These are phyloP conservation scores for Jacaranda copaia DNA, from an alignment of 257 asterid species.

Conservation along the genomic window DNA sequence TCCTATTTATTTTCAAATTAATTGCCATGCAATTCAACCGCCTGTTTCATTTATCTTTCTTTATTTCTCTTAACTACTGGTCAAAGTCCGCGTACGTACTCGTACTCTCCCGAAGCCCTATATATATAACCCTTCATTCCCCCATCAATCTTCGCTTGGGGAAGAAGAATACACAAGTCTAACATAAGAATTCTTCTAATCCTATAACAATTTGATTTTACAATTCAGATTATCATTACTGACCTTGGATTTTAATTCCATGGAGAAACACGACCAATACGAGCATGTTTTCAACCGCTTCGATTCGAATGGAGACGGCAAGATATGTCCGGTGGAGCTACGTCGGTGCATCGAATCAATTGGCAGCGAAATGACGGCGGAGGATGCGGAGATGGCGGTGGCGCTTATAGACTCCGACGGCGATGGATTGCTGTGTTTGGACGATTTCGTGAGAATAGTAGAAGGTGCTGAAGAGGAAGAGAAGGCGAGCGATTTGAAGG, in stretches of 20 bases:
- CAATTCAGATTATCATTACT: not conserved
- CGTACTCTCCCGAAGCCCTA: not conserved
- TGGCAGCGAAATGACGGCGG: conserved; percentile 47
- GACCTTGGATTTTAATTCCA: not conserved
- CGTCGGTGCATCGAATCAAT: conserved; percentile 40
- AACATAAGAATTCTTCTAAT: no score
- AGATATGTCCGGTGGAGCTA: conserved; percentile 48
- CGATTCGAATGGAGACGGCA: conserved; percentile 56
- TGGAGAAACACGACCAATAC: conserved; percentile 48
- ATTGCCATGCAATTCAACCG: not conserved
- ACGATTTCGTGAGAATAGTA: conserved; percentile 56
- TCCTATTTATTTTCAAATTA: not conserved
- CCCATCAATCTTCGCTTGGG: not conserved
- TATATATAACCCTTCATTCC: not conserved
- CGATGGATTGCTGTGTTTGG: conserved; percentile 58
- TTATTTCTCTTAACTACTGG: not conserved
- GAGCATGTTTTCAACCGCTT: conserved; percentile 48
- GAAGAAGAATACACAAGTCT: not conserved
- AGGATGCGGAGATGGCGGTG: conserved; percentile 59
- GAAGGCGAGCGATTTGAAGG: conserved; percentile 49
- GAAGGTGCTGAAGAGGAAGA: conserved; percentile 62
- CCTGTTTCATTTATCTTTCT: not conserved
- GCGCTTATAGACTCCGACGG: conserved; percentile 58
- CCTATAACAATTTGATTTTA: not conserved
- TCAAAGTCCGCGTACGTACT: not conserved